These are phyloP conservation scores for Teratosphaeriaceae sp. DNA, from an alignment of 2,329 filamentous ascomycete species.

Conservation along the genomic window DNA sequence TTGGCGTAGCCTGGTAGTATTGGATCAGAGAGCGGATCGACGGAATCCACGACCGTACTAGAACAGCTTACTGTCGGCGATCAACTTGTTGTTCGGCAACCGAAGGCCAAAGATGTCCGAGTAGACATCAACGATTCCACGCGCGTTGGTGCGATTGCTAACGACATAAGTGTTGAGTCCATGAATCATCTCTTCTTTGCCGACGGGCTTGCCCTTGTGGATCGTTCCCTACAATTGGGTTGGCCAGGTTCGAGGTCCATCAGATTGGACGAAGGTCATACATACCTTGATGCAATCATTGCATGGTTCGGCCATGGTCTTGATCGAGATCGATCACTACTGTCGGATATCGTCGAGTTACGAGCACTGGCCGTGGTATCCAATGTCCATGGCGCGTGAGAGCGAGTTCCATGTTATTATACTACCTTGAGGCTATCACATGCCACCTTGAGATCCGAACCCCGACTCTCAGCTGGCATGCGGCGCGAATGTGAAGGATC, in stretches of 20 bases:
- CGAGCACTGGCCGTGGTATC: not conserved
- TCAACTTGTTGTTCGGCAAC: conserved; percentile 29
- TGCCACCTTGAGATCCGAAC: too few species aligned
- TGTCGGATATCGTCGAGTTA: too few species aligned
- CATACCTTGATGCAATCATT: conserved; percentile 3
- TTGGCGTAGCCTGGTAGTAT: conserved; percentile 20
- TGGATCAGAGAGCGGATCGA: too few species aligned
- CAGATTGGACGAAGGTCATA: not conserved
- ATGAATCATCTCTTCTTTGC: conserved; percentile 33
- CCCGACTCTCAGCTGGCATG: not conserved
- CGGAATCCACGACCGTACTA: too few species aligned
- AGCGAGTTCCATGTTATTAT: too few species aligned
- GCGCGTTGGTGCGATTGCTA: conserved; percentile 25
- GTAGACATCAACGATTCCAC: conserved; percentile 27
- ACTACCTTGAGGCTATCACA: too few species aligned
- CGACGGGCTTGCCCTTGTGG: conserved; percentile 32
- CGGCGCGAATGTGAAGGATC: not conserved
- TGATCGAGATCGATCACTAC: not conserved
- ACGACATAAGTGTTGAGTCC: conserved; percentile 35
- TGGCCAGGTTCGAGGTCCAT: not conserved
- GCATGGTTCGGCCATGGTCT: not conserved
- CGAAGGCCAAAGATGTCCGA: conserved; percentile 26
- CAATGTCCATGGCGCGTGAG: not conserved
- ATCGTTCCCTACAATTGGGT: conserved; percentile 28
- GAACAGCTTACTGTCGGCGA: conserved; percentile 27